These are phyloP conservation scores for Penicillium psychrosexuale DNA, from an alignment of 2,329 filamentous ascomycete genomes.

Conservation along the genomic window DNA sequence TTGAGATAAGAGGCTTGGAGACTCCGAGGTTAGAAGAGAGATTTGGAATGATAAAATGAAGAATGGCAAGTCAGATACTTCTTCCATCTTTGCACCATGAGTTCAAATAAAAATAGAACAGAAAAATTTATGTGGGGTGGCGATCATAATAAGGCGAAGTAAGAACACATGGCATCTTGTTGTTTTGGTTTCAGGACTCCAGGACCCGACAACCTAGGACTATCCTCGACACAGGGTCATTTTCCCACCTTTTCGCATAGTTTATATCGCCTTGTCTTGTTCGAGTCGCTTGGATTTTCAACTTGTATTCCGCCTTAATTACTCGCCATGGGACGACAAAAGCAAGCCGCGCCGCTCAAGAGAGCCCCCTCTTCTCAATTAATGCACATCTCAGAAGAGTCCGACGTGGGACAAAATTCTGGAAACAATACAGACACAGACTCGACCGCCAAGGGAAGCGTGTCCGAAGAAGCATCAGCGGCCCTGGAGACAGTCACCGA, in stretches of 20 bases:
- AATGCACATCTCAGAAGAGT: conserved; percentile 44
- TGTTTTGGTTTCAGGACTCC: conserved; percentile 6
- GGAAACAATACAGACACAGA: conserved; percentile 24
- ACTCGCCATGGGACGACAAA: conserved; percentile 64
- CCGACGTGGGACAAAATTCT: conserved; percentile 26
- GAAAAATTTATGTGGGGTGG: conserved; percentile 14
- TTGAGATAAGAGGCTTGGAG: not conserved
- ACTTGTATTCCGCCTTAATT: not conserved
- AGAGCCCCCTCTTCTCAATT: conserved; percentile 67
- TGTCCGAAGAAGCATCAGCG: conserved; percentile 18
- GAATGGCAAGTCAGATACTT: not conserved
- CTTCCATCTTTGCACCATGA: not conserved
- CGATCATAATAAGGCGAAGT: conserved; percentile 22
- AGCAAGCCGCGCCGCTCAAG: conserved; percentile 63
- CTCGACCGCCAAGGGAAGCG: conserved; percentile 18
- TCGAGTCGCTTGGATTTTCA: not conserved
- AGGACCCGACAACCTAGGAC: not conserved
- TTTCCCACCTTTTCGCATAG: not conserved
- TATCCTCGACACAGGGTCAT: not conserved
- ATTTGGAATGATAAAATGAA: not conserved
- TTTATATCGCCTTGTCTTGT: not conserved
- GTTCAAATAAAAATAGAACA: conserved; percentile 13
- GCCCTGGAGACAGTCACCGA: conserved; percentile 31
- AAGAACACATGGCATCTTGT: conserved; percentile 41
- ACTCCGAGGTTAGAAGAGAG: not conserved